Evolutionary conservation across 2,329 filamentous ascomycete genomes (phyloP).

Genomic region (Aspergillus texensis): DNA sequence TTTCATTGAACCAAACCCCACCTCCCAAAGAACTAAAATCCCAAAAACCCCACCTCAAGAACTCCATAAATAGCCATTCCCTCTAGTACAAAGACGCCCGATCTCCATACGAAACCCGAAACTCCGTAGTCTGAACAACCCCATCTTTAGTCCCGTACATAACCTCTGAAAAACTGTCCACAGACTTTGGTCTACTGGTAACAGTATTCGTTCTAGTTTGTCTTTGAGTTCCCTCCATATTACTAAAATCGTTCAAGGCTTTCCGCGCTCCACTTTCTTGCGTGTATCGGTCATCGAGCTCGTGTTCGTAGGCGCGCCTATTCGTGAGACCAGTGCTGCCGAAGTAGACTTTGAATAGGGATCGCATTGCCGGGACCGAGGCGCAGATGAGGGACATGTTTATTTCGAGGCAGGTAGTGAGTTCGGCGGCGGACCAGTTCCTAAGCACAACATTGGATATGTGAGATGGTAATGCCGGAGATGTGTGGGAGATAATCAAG

Average conservation of each 20-base stretch:
- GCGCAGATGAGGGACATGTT: slow-evolving; percentile 1
- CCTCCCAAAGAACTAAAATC: not conserved
- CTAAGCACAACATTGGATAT: not conserved
- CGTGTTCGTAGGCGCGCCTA: not conserved
- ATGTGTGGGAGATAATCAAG: not conserved
- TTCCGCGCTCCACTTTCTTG: not conserved
- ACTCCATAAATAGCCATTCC: not conserved
- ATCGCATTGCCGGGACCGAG: not conserved
- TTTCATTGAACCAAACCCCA: not conserved
- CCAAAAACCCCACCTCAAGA: not conserved
- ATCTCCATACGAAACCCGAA: not conserved
- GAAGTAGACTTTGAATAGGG: not conserved
- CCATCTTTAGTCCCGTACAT: not conserved
- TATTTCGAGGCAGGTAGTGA: not conserved
- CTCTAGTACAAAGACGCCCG: not conserved
- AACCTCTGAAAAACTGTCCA: not conserved
- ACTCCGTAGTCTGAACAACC: not conserved
- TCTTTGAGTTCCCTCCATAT: not conserved
- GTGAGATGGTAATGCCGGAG: not conserved
- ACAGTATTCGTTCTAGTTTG: not conserved
- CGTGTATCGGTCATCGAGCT: not conserved
- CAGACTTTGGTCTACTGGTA: not conserved
- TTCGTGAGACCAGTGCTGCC: not conserved
- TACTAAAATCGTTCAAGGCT: not conserved
- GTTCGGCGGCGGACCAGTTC: not conserved